Base-by-base conservation (phyloP, 306 rosid species). In the Acacia crassicarpa region DNA sequence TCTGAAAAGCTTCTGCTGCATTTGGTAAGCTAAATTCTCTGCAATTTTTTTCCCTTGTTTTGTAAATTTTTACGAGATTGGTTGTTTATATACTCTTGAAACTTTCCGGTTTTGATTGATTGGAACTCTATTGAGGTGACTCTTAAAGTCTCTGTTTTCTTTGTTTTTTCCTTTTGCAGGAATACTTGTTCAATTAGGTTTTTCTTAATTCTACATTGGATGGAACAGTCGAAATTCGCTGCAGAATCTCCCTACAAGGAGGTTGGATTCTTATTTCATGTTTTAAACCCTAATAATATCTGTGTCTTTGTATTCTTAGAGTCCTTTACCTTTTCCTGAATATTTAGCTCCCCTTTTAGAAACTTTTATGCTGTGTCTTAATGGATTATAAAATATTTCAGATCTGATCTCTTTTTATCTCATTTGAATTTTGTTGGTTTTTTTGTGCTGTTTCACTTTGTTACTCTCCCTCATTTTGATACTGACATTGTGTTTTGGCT, bases 171-270 rank as follows among this genome's bases (percentile, higher is more conserved):
- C 23, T 71, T 86, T 76, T 84, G 67, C 89, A 89, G 91, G 90
- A 51, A 70, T 74, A 32, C 23, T 82, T 89, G 76, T 78, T 75
- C 48, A 78, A 81, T 86, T 86, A 77, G 87, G 79, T 81, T 78
- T 83, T 80, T 19, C 83, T 13, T 32, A 66, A 68, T 59, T 78
- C 74, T 71, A 56, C 82, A 53, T 86, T 71, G 81, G 78, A 91
- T 94, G 97, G 91, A 90, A 83, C 94, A 83, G 87, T 76, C 45
- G 58, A 86, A 87, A 79, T 85, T 87, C 81, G 88, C 72, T 66
- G 76, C 85, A 81, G 87, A 89, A 83, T 84, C 89, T 91, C 89
- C 77, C 8, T 72, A 77, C 49, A 89, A 80, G 77, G 90, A 90
- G 98, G 98, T 95, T 86, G 40, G 87, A 80, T 85, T 87, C 75